Base-by-base conservation (phyloP, 2,329 filamentous ascomycete species). In the Aspergillus tubingensis region DNA sequence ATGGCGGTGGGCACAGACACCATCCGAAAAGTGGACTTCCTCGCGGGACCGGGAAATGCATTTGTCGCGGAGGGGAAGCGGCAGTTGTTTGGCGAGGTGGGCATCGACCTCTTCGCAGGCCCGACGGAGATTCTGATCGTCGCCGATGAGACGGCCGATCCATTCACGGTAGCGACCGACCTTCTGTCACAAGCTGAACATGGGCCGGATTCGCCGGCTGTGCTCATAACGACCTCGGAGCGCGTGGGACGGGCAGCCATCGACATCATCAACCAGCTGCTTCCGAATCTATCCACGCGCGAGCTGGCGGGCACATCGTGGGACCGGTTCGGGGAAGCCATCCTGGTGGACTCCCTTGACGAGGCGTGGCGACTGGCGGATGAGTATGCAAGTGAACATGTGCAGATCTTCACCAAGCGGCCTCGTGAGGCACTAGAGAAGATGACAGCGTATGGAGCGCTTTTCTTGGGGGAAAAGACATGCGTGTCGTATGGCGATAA, bases 11-110 rank as follows among this genome's bases (percentile, higher is more conserved):
- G 82, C 0, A 84, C 82, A 0, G 76, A 81, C 62, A 79, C 77
- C 0, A 77, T 83, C 15, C 66, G 61, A 11, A 83, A 82, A 61
- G 80, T 83, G 6, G 79, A 84, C 62, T 83, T 83, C 67, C 76
- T 85, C 48, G 82, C 82, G 1, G 83, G 82, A 0, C 83, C 83
- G 0, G 83, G 83, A 1, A 85, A 85, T 63, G 76, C 82, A 1
- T 85, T 83, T 65, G 82, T 85, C 0, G 82, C 83, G 3, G 83
- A 83, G 65, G 82, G 79, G 0, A 85, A 85, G 67, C 74, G 82
- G 0, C 82, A 83, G 66, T 70, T 85, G 0, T 85, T 83, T 59
- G 83, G 82, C 15, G 76, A 81, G 57, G 79, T 85, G 27, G 82
- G 83, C 5, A 85, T 85, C 58, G 82, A 85, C 64, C 73, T 85